Evolutionary conservation across 257 asterid genomes (phyloP).

Genomic region (Penstemon davidsonii): DNA sequence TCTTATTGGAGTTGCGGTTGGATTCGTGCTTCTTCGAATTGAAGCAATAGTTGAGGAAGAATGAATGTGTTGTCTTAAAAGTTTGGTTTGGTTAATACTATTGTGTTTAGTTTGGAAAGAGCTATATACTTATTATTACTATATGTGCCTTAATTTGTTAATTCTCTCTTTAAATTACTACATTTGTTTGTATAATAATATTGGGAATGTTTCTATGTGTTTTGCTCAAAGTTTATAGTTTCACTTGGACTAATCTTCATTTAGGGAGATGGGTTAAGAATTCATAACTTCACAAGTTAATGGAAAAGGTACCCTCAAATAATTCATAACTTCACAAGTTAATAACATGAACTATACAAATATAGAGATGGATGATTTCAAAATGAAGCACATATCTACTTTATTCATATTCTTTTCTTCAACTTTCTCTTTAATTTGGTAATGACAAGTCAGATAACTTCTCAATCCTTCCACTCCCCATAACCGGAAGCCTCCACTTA

Average conservation of each 20-base stretch:
- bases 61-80: conserved; percentile 29
- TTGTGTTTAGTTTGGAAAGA: conserved; percentile 20
- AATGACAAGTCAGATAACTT: conserved; percentile 18
- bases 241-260: no score
- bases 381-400: neutral
- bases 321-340: neutral
- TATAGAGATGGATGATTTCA: neutral
- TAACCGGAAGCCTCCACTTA: conserved; percentile 54
- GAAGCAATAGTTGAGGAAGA: conserved; percentile 78
- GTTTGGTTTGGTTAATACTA: conserved; percentile 20
- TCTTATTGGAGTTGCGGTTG: conserved; percentile 85
- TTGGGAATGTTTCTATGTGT: no score
- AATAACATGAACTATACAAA: conserved; percentile 12
- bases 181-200: no score
- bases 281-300: neutral
- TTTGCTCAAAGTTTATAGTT: no score
- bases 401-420: neutral
- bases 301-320: no score
- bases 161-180: no score
- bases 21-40: conserved; percentile 82
- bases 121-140: no score
- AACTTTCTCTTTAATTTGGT: conserved; percentile 8
- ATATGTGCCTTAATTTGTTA: no score
- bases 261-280: no score
- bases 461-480: conserved; percentile 22